Base-by-base conservation (phyloP, 208 protist genomes). In the Trypanosoma lewisi region DNA sequence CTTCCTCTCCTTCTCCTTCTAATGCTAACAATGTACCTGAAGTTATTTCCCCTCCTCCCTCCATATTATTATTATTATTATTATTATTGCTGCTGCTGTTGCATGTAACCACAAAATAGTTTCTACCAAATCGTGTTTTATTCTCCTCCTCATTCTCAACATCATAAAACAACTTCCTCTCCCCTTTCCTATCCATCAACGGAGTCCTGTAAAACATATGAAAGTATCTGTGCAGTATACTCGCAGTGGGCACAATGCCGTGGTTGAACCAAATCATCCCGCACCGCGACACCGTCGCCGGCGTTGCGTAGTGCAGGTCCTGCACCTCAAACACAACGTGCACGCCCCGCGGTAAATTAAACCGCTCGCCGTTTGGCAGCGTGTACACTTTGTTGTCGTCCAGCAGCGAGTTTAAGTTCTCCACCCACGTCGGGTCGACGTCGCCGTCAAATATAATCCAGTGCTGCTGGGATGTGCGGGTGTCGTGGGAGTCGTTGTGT, bases 331-430 rank as follows among this genome's bases (percentile, higher is more conserved):
- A 99, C 51, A 99, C 78, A 62, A 99, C 96, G 48, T 94, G 85
- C 52, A 99, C 97, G 60, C 98, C 99, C 9, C 76, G 65, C 53
- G 98, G 98, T 33, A 99, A 75, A 36, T 88, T 83, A 36, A 99
- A 81, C 17, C 98, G 93, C 78, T 99, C 98, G 52, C 98, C 98
- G 77, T 99, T 99, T n/a, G 98, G 98, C 33, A 99, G 80, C 21
- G 98, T 99, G 9, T 99, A 89, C 8, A 99, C 65, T 73, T 98
- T 98, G 81, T 99, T 99, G 85, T 99, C 98, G 80, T 99, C 98
- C 0, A 99, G 86, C 0, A 99, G 85, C 7, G 94, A 98, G 89
- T 99, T 99, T 1, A 99, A 82, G 70, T 99, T 99, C 78, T 99
- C 98, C 2, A 99, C 98, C 98, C 98, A 99, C 76, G 99, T 95